Base-by-base conservation (phyloP, 129 eudicot species). In the Ambrosia artemisiifolia region DNA sequence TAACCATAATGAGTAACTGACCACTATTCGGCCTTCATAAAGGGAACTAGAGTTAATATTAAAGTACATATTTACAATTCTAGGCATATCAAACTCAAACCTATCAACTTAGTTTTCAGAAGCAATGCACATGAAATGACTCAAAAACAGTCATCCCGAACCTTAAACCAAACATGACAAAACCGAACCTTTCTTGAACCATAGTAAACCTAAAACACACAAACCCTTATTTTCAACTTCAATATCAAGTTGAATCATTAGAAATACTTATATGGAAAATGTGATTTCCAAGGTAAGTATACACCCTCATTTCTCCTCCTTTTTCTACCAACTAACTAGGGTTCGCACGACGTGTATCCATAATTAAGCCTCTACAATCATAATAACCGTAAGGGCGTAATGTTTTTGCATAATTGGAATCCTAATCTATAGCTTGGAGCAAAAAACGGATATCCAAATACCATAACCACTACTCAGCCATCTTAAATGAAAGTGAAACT, bases 141-240 rank as follows among this genome's bases (percentile, higher is more conserved):
- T 60, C 40, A 60, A 60, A 59, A 60, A 60, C 42, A 60, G 30
- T 12, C 20, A 47, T n/a, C 35, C 14, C 35, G 51, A 69, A 17
- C 20, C 47, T 16, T 47, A 17, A 46, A 73, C 8, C 63, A 16
- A 76, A 76, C 30, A 57, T 28, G 66, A 75, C 43, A 38, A 51
- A 51, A 51, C 11, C 16, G 13, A 28, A 14, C 28, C 53, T 20
- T 7, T 20, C 38, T 44, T 5, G 8, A 30, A 20, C 43, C 43
- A 38, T 38, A 28, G 28, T 20, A 48, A 38, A 0, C 43, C 43
- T 38, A 38, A 38, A 38, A 38, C 43, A 72, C 63, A 56, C 36
- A 72, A 54, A 17, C 75, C 74, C 49, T 53, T 38, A 36, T 8
- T 38, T 38, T 30, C 61, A 70, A 74, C 63, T 42, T 65, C 30